Conservation (phyloP, 257 asterid genomes). For the Nicotiana undulata region DNA sequence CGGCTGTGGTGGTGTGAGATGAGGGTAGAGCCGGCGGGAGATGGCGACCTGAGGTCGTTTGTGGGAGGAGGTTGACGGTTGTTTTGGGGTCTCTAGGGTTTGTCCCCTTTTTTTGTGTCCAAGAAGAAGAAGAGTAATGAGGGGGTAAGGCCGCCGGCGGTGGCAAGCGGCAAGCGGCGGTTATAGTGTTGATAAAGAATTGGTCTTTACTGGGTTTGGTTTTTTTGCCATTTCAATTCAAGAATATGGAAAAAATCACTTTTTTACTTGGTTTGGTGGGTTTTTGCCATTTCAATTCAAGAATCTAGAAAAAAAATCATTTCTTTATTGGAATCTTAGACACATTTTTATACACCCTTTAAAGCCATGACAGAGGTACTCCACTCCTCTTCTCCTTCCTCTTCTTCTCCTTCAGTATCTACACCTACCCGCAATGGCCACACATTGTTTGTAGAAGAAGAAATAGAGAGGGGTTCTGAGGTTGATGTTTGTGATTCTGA, state of each 20-base stretch:
- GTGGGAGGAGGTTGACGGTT: no score
- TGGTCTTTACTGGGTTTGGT: not conserved
- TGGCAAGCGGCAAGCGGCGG: no score
- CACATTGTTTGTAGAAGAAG: conserved; percentile 43
- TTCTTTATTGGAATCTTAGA: conserved; percentile 15
- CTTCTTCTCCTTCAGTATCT: conserved; percentile 59
- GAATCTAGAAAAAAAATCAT: not conserved
- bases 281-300: conserved; percentile 24
- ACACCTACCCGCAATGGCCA: conserved; percentile 59
- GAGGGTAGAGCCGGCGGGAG: no score
- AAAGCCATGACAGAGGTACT: conserved; percentile 86
- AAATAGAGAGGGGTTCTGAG: not conserved
- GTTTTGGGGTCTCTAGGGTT: no score
- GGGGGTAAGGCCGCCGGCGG: no score
- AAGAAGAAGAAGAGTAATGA: no score
- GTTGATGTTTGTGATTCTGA: conserved; percentile 10
- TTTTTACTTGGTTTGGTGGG: conserved; percentile 8
- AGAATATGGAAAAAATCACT: not conserved
- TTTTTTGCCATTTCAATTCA: not conserved
- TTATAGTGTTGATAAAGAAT: no score
- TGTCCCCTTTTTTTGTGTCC: no score
- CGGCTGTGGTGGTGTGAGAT: no score
- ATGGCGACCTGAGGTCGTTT: no score
- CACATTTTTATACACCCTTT: not conserved
- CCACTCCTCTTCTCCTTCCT: conserved; percentile 77